Evolutionary conservation across 2,329 filamentous ascomycete genomes (phyloP).

Genomic region (Aureobasidium melanogenum): DNA sequence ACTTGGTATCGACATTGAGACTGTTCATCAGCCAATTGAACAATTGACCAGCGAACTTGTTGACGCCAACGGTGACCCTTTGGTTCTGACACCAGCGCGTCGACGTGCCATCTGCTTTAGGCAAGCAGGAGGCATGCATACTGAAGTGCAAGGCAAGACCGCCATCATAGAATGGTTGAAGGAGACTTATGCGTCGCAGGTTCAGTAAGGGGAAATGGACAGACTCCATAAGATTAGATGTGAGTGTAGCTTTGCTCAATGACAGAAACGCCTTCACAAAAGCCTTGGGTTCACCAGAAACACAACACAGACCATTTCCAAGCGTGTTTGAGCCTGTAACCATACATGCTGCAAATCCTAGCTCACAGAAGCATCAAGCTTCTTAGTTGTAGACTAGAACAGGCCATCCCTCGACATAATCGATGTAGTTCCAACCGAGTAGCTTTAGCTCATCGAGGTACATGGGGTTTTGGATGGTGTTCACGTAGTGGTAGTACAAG

Average conservation of each 20-base stretch:
- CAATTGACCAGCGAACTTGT: conserved; percentile 9
- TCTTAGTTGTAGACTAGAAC: not conserved
- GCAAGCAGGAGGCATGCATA: conserved; percentile 27
- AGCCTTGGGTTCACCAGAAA: no score
- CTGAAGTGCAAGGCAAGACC: conserved; percentile 21
- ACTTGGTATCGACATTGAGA: conserved; percentile 17
- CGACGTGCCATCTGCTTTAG: conserved; percentile 24
- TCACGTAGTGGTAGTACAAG: conserved; percentile 25
- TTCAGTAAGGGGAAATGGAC: not conserved
- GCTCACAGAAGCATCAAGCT: not conserved
- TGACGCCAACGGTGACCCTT: conserved; percentile 9
- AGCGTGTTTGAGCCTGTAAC: not conserved
- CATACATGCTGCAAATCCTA: not conserved
- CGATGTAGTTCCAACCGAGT: conserved; percentile 11
- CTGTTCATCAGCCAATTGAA: conserved; percentile 12
- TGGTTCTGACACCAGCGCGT: not conserved
- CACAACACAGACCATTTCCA: not conserved
- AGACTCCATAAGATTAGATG: no score
- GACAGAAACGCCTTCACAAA: no score
- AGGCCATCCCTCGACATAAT: conserved; percentile 11
- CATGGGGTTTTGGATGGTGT: not conserved
- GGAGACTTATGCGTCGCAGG: not conserved
- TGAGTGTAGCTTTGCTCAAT: no score
- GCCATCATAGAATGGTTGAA: conserved; percentile 19
- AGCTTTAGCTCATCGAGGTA: conserved; percentile 12